A percentile compares a stretch with the other conserved stretches of the same genome.
These are phyloP conservation scores for Candida schatavii DNA, from an alignment of 805 yeast genomes.

Conservation along the genomic window DNA sequence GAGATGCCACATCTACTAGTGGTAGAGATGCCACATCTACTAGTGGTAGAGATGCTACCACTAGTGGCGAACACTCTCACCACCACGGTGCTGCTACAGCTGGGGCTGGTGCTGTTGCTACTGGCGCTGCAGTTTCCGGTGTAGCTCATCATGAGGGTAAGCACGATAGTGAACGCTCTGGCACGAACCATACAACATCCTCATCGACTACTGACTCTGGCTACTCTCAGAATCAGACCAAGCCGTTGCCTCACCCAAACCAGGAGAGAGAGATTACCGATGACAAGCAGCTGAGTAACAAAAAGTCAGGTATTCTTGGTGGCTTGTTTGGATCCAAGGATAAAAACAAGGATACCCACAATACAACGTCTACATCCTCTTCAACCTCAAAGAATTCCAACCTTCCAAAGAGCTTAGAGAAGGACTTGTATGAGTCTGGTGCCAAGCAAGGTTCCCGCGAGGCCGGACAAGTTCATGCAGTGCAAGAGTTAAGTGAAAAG, in stretches of 20 bases:
- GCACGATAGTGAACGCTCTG: no score
- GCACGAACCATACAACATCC: background rate
- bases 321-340: slow-evolving; percentile 1
- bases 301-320: slow-evolving; percentile 1
- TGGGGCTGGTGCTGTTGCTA: background rate
- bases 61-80: background rate
- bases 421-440: slow-evolving; percentile 15
- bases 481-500: slow-evolving; percentile 5
- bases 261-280: background rate
- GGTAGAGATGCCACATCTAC: slow-evolving; percentile 3
- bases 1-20: background rate
- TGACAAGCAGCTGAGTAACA: background rate
- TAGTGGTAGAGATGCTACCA: background rate
- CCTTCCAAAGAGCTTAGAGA: slow-evolving; percentile 2
- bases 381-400: background rate
- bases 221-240: background rate
- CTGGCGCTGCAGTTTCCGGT: background rate
- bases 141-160: no score
- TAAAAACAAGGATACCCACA: background rate
- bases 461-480: slow-evolving; percentile 13
- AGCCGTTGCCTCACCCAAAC: slow-evolving; percentile 4
- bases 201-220: background rate
- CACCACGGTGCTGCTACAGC: background rate
- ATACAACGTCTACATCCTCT: background rate
- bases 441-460: slow-evolving; percentile 15